These are phyloP conservation scores for Bathelium albidoporum DNA, from an alignment of 495 filamentous ascomycete genomes.

Conservation along the genomic window DNA sequence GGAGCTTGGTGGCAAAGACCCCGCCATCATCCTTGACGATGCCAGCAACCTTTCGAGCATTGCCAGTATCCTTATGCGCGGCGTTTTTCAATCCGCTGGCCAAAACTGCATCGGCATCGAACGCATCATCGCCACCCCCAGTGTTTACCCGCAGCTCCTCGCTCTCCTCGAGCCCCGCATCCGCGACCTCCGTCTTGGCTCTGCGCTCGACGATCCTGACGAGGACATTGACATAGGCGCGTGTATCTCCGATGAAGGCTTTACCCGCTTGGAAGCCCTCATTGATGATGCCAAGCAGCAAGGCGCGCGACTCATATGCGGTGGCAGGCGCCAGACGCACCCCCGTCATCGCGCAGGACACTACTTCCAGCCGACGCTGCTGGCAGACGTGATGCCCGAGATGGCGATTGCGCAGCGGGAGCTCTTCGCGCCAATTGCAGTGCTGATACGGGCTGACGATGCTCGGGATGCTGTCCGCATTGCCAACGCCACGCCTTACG, in stretches of 20 bases:
- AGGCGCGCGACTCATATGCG: constrained; percentile 71
- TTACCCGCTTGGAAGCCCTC: constrained; percentile 46
- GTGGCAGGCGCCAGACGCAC: constrained; percentile 64
- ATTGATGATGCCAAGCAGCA: constrained; percentile 64
- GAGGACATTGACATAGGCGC: constrained; percentile 70
- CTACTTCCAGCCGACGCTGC: constrained; percentile 83
- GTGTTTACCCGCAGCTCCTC: constrained; percentile 62
- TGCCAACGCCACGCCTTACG: constrained; percentile 30
- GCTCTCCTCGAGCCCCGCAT: constrained; percentile 61
- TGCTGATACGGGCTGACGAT: constrained; percentile 60
- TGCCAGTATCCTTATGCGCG: constrained; percentile 73
- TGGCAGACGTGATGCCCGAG: constrained; percentile 59
- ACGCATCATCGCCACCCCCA: constrained; percentile 71
- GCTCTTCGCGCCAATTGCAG: constrained; percentile 83
- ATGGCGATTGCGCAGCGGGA: constrained; percentile 79
- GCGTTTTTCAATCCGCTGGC: constrained; percentile 89
- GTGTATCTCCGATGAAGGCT: constrained; percentile 68
- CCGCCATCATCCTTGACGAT: constrained; percentile 81
- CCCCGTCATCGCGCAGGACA: constrained; percentile 63
- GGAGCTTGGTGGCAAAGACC: constrained; percentile 93
- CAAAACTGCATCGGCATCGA: constrained; percentile 98
- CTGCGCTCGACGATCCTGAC: constrained; percentile 42
- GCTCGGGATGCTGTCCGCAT: constrained; percentile 32
- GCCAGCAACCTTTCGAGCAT: constrained; percentile 56
- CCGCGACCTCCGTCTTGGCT: constrained; percentile 58